A percentile compares a stretch with the other conserved stretches of the same genome.
Conservation (phyloP, 1,284 basidiomycete genomes). For the Entoloma clypeatum region DNA sequence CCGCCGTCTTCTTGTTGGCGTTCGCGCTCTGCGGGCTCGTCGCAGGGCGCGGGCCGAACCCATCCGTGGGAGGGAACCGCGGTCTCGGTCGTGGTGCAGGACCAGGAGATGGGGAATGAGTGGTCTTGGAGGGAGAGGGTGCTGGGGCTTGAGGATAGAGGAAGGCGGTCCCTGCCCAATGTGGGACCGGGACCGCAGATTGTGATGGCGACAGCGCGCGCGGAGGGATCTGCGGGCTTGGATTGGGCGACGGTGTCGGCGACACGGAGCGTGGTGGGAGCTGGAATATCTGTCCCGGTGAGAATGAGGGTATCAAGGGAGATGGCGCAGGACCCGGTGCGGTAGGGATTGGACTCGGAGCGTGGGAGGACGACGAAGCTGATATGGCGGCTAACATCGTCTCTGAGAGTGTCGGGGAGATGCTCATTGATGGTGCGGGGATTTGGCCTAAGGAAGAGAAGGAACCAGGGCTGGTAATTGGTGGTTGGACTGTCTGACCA, state of each 20-base stretch:
- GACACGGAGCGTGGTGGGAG: constrained; percentile 3
- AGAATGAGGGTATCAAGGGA: constrained; percentile 6
- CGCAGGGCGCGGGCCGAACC: constrained; percentile 13
- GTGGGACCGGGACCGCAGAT: no score
- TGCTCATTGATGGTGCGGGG: constrained; percentile 8
- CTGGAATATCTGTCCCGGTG: constrained; percentile 11
- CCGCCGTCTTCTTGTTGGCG: no score
- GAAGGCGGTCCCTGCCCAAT: no score
- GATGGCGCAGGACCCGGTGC: constrained; percentile 16
- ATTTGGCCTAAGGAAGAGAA: constrained; percentile 13
- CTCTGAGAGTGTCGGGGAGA: constrained; percentile 19
- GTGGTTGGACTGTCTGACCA: constrained; percentile 16
- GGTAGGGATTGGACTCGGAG: constrained; percentile 8
- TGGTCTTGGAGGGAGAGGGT: background rate
- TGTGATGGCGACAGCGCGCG: no score
- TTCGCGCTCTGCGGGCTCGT: no score
- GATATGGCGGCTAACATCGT: constrained; percentile 2
- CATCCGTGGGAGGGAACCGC: constrained; percentile 15
- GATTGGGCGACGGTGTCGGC: background rate
- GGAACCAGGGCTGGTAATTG: constrained; percentile 15
- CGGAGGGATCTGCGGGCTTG: background rate
- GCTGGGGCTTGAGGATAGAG: no score
- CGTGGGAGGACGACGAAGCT: constrained; percentile 6
- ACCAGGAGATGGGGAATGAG: no score
- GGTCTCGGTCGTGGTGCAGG: constrained; percentile 13